Conservation (phyloP, 257 asterid genomes). For the Solanum clarkiae region DNA sequence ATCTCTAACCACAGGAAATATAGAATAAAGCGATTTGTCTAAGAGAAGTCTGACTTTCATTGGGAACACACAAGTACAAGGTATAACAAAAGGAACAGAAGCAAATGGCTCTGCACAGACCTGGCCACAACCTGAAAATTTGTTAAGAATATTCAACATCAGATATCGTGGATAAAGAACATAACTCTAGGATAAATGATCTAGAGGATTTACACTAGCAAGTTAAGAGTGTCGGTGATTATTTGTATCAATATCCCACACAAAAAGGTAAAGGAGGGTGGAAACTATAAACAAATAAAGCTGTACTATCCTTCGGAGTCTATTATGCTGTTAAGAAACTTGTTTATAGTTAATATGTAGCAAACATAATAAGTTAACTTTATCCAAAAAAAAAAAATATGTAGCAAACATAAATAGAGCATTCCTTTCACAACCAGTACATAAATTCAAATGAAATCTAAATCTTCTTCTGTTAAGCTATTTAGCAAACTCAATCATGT, state of each 20-base stretch:
- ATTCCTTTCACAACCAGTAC: not conserved
- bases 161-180: not conserved
- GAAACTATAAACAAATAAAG: not conserved
- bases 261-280: not conserved
- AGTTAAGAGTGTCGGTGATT: not conserved
- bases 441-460: not conserved
- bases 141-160: conserved; percentile 1
- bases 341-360: not conserved
- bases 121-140: conserved; percentile 75
- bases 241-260: not conserved
- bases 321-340: not conserved
- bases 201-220: not conserved
- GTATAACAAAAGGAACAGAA: conserved; percentile 69
- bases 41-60: conserved; percentile 89
- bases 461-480: not conserved
- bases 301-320: not conserved
- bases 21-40: conserved; percentile 60
- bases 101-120: conserved; percentile 78
- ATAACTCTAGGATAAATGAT: not conserved
- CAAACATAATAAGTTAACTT: not conserved
- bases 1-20: conserved; percentile 73
- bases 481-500: not conserved
- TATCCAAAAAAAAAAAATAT: no score
- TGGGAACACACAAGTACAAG: conserved; percentile 90
- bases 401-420: not conserved